Percentiles rank a stretch among this genome's conserved stretches.
phyloP scores from a whole-genome alignment of 257 asterid genomes.

The Solanum chmielewskii region DNA sequence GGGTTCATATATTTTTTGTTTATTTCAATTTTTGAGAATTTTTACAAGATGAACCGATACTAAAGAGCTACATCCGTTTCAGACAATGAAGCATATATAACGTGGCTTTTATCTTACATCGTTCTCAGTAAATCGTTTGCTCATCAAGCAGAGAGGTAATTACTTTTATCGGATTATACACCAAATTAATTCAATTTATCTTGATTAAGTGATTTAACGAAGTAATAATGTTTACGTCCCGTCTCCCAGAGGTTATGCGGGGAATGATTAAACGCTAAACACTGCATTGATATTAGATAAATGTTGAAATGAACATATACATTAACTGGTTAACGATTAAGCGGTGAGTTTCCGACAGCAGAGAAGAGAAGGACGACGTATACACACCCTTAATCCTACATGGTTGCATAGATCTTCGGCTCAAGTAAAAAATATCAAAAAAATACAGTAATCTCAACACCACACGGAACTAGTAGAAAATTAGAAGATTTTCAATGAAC shows the following conservation, averaged over 20 bases:
- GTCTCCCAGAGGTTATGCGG: no score
- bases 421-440: fast-evolving
- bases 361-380: not conserved
- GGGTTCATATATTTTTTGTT: no score
- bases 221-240: not conserved
- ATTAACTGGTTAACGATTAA: no score
- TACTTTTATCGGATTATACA: not conserved
- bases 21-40: no score
- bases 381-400: not conserved
- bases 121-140: not conserved
- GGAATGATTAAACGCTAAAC: no score
- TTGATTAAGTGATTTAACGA: not conserved
- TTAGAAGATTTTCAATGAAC: not conserved
- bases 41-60: no score
- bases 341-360: not conserved
- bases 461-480: fast-evolving
- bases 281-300: not conserved
- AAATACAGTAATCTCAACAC: not conserved
- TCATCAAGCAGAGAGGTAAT: not conserved
- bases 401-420: not conserved
- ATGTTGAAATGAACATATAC: not conserved
- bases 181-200: not conserved
- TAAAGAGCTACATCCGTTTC: no score
- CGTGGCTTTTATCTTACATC: not conserved
- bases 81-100: not conserved